These are phyloP conservation scores for Trifolium pratense DNA, from an alignment of 306 rosid genomes.

Conservation along the genomic window DNA sequence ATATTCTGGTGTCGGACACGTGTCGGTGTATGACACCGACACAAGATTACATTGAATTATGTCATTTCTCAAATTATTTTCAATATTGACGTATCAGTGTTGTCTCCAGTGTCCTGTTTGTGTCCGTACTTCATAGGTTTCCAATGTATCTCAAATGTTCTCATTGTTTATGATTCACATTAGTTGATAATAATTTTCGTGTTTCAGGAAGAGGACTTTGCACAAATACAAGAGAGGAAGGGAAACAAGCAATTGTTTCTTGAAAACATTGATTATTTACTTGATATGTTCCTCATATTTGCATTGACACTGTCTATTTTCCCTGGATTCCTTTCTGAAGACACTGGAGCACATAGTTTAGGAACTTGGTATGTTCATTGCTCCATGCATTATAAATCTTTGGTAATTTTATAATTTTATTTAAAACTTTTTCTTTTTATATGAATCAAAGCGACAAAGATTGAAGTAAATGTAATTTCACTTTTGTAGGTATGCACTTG, in stretches of 20 bases:
- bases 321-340: constrained; percentile 92
- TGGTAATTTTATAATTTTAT: neutral
- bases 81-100: too few relatives aligned
- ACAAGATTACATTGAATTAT: too few relatives aligned
- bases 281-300: constrained; percentile 72
- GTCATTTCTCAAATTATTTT: too few relatives aligned
- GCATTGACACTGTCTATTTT: constrained; percentile 75
- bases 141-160: neutral
- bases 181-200: neutral
- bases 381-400: neutral
- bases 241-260: constrained; percentile 71
- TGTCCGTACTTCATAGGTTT: neutral
- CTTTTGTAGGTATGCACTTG: constrained; percentile 75
- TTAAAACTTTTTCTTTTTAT: neutral
- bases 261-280: constrained; percentile 80
- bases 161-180: neutral
- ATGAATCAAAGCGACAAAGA: neutral
- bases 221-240: constrained; percentile 55
- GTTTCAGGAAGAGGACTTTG: constrained; percentile 61
- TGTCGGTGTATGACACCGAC: too few relatives aligned
- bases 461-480: neutral
- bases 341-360: constrained; percentile 82
- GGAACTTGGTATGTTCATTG: constrained; percentile 70
- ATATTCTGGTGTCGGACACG: too few relatives aligned
- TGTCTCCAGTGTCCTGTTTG: too few relatives aligned